Evolutionary conservation across 2,329 filamentous ascomycete species (phyloP).

Genomic region (Fusarium floridanum): DNA sequence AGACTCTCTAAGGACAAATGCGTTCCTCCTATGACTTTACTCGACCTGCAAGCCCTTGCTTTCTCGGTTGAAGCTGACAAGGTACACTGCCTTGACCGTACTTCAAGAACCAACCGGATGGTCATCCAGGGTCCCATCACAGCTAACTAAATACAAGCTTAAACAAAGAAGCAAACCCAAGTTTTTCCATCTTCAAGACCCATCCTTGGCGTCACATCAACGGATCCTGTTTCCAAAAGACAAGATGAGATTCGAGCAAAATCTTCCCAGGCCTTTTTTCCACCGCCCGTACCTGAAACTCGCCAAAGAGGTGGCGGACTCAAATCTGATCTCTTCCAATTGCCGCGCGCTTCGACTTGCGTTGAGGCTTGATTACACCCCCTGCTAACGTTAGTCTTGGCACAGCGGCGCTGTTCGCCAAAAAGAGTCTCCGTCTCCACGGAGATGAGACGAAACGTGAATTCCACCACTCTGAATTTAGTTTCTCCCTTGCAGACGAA

Average conservation of each 20-base stretch:
- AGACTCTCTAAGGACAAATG: not conserved
- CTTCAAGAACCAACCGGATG: not conserved
- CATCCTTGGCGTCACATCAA: not conserved
- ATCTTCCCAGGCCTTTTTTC: not conserved
- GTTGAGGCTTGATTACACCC: constrained; percentile 10
- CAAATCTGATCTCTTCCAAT: not conserved
- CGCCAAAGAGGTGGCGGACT: not conserved
- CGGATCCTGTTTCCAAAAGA: not conserved
- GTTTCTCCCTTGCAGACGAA: constrained; percentile 14
- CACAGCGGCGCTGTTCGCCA: constrained; percentile 29
- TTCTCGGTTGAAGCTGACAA: not conserved
- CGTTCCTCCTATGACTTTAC: not conserved
- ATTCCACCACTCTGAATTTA: constrained; percentile 44
- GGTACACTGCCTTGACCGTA: not conserved
- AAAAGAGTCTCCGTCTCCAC: constrained; percentile 32
- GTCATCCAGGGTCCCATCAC: not conserved
- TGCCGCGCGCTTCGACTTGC: constrained; percentile 32
- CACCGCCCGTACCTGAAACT: constrained; percentile 17
- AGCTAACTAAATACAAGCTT: not conserved
- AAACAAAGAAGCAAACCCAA: not conserved
- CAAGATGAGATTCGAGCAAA: not conserved
- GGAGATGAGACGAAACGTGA: constrained; percentile 34
- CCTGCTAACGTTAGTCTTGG: constrained; percentile 8
- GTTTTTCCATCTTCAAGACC: not conserved
- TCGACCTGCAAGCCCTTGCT: not conserved